Conservation (phyloP, 139 green algal species). For the Tetratostichococcus sp. region DNA sequence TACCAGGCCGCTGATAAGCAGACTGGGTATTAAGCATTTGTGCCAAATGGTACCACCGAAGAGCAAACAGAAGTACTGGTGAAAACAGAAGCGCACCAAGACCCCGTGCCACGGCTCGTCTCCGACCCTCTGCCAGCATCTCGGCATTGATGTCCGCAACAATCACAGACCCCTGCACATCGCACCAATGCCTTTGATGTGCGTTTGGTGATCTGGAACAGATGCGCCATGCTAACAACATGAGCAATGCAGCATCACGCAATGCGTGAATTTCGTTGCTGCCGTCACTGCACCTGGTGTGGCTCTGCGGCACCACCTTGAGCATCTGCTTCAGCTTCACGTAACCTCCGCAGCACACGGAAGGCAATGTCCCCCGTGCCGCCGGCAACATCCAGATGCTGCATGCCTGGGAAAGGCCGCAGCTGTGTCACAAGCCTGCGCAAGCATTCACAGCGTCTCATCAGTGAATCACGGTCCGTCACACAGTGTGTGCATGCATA, state of each 20-base stretch:
- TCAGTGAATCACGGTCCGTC: too few relatives aligned
- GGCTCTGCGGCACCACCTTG: background rate
- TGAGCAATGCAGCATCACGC: too few relatives aligned
- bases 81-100: background rate
- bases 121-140: slow-evolving; percentile 87
- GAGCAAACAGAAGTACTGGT: too few relatives aligned
- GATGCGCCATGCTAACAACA: too few relatives aligned
- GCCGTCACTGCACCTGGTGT: too few relatives aligned
- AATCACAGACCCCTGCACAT: slow-evolving; percentile 34
- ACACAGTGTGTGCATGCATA: too few relatives aligned
- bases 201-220: too few relatives aligned
- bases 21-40: too few relatives aligned
- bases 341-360: slow-evolving; percentile 64
- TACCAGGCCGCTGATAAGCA: too few relatives aligned
- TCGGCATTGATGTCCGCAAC: slow-evolving; percentile 94
- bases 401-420: slow-evolving; percentile 77
- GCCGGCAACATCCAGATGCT: slow-evolving; percentile 94
- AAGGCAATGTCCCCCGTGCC: slow-evolving; percentile 95
- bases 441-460: background rate
- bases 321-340: slow-evolving; percentile 32
- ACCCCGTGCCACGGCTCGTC: slow-evolving; percentile 36
- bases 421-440: slow-evolving; percentile 72
- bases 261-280: too few relatives aligned
- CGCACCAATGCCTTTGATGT: background rate
- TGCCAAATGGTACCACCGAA: too few relatives aligned